Conservation (phyloP, 768 basidiomycete genomes). For the Lenzites betulinus region DNA sequence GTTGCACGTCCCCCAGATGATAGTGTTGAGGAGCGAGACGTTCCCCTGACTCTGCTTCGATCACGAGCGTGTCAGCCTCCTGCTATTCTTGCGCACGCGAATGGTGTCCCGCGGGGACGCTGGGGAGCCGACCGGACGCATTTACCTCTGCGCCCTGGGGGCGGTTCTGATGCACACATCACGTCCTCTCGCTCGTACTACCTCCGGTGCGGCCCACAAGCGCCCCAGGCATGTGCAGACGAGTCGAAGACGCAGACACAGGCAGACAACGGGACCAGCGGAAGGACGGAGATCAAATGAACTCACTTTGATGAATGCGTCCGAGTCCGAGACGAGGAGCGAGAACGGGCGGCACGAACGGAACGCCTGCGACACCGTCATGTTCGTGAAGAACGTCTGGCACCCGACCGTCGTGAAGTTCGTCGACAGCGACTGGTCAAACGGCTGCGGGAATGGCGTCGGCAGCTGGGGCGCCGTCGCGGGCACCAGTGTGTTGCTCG, state of each 20-base stretch:
- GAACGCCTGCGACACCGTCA: constrained; percentile 64
- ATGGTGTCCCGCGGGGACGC: no score
- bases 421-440: constrained; percentile 59
- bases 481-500: constrained; percentile 48
- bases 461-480: constrained; percentile 54
- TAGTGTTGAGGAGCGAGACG: constrained; percentile 59
- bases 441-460: constrained; percentile 77
- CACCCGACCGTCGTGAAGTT: constrained; percentile 72
- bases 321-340: constrained; percentile 57
- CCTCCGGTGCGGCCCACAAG: background rate
- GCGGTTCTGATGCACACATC: background rate
- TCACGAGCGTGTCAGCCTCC: constrained; percentile 6
- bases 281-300: constrained; percentile 13
- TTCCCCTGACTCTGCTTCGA: constrained; percentile 63
- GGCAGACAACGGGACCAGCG: background rate
- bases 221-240: constrained; percentile 14
- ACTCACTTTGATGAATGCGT: constrained; percentile 56
- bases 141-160: background rate
- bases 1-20: constrained; percentile 83
- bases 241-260: background rate
- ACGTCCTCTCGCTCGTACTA: background rate
- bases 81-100: no score
- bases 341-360: constrained; percentile 79
- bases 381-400: constrained; percentile 71
- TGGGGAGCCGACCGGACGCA: background rate